A percentile compares a stretch with the other conserved stretches of the same genome.
Conservation (phyloP, 2,329 filamentous ascomycete species). For the Cladobotryum mycophilum region DNA sequence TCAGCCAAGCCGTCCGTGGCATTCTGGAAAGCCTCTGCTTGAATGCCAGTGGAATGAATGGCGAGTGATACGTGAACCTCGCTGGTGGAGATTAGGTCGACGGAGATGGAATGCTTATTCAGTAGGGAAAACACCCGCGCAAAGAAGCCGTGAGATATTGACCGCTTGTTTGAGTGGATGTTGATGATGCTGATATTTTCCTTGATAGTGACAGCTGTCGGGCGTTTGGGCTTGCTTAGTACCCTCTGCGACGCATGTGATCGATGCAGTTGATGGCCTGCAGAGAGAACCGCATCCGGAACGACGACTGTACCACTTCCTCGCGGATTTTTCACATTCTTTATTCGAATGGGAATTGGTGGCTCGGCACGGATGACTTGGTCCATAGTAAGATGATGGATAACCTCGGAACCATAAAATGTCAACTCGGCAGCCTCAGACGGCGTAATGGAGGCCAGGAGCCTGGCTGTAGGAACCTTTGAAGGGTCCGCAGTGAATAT, state of each 20-base stretch:
- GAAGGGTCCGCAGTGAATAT: constrained; percentile 81
- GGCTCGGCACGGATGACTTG: constrained; percentile 77
- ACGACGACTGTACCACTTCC: constrained; percentile 76
- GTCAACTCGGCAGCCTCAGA: constrained; percentile 94
- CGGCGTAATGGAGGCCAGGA: constrained; percentile 85
- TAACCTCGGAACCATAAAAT: constrained; percentile 91
- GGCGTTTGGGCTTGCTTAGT: constrained; percentile 57
- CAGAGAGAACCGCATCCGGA: constrained; percentile 58
- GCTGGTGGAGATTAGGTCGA: constrained; percentile 92
- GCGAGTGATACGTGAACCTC: constrained; percentile 98
- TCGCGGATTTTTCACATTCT: constrained; percentile 83
- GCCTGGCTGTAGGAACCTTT: constrained; percentile 86
- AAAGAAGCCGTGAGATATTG: constrained; percentile 92
- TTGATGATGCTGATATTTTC: constrained; percentile 95
- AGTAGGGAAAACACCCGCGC: constrained; percentile 89
- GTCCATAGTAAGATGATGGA: constrained; percentile 98
- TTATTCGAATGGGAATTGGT: constrained; percentile 80
- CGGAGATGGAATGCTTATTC: constrained; percentile 78
- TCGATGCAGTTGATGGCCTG: constrained; percentile 53
- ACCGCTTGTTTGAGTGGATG: constrained; percentile 95
- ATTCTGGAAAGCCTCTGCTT: constrained; percentile 56
- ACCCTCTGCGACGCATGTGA: constrained; percentile 35
- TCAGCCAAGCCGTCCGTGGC: constrained; percentile 68
- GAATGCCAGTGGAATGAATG: constrained; percentile 70
- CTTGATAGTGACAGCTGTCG: constrained; percentile 93